Percentiles rank a stretch among this genome's conserved stretches.
Conservation (phyloP, 1,284 basidiomycete genomes). For the Lentinula novae-zelandiae region DNA sequence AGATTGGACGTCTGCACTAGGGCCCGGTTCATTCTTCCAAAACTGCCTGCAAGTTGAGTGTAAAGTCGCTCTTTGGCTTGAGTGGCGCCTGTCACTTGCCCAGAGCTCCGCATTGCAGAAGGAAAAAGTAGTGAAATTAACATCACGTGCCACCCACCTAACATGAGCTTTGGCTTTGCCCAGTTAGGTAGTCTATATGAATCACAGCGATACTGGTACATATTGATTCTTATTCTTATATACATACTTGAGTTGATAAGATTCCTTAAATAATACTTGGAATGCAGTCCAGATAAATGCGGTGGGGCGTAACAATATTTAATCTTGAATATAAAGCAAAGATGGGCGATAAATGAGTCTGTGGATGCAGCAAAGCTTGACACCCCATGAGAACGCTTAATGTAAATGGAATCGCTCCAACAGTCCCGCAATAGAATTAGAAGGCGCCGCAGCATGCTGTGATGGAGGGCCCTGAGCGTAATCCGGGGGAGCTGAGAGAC, state of each 20-base stretch:
- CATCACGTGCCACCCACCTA: background rate
- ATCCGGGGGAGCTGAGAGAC: background rate
- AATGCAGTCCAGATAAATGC: no score
- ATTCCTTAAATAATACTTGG: no score
- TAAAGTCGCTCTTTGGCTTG: constrained; percentile 73
- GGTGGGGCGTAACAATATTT: no score
- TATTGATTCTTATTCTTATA: no score
- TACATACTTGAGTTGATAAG: no score
- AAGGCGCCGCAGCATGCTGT: background rate
- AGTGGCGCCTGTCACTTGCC: constrained; percentile 48
- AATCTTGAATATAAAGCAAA: no score
- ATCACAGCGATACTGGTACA: no score
- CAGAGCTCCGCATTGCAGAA: background rate
- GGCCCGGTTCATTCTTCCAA: constrained; percentile 58
- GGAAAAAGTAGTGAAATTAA: background rate
- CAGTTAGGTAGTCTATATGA: background rate
- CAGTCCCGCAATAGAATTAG: background rate
- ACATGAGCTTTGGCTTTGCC: background rate
- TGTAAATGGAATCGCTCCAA: background rate
- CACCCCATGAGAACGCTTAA: background rate
- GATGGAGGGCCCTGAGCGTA: background rate
- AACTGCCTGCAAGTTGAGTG: constrained; percentile 57
- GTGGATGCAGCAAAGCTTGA: no score
- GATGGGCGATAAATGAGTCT: no score
- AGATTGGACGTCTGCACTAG: constrained; percentile 66